These are phyloP conservation scores for Gaultheria prostrata DNA, from an alignment of 148 eudicot genomes.

Conservation along the genomic window DNA sequence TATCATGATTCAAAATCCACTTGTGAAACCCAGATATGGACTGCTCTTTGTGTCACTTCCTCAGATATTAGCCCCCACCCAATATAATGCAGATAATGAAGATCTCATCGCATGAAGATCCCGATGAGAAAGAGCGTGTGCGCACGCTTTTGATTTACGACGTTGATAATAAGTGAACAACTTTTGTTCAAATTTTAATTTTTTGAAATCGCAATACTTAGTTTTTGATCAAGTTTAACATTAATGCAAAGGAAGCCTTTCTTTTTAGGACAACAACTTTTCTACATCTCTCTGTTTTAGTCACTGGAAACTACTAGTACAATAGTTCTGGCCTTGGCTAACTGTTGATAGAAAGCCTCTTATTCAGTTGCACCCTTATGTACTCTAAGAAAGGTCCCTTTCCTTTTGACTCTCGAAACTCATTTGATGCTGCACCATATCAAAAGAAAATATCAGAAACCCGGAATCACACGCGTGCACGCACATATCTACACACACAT, in stretches of 20 bases:
- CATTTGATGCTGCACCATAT: constrained; percentile 9
- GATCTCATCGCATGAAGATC: neutral
- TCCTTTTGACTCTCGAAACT: constrained; percentile 11
- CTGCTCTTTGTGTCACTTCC: constrained; percentile 5
- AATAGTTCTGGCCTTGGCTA: neutral
- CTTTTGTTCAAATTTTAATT: neutral
- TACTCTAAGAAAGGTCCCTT: neutral
- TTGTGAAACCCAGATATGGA: neutral
- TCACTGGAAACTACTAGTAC: neutral
- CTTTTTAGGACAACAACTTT: neutral
- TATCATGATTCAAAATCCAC: neutral
- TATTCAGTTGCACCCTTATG: neutral
- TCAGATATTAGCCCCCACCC: neutral
- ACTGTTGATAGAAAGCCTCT: neutral
- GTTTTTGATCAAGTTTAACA: neutral
- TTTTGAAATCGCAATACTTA: neutral
- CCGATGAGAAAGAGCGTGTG: neutral
- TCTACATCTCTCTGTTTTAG: neutral
- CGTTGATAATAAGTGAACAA: neutral
- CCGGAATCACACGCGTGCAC: too few species aligned
- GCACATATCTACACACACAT: neutral
- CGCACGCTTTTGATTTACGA: neutral
- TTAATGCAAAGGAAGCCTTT: neutral
- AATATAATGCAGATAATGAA: neutral
- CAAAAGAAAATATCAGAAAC: neutral